These are phyloP conservation scores for Epichloe bromicola DNA, from an alignment of 2,329 filamentous ascomycete genomes.

Conservation along the genomic window DNA sequence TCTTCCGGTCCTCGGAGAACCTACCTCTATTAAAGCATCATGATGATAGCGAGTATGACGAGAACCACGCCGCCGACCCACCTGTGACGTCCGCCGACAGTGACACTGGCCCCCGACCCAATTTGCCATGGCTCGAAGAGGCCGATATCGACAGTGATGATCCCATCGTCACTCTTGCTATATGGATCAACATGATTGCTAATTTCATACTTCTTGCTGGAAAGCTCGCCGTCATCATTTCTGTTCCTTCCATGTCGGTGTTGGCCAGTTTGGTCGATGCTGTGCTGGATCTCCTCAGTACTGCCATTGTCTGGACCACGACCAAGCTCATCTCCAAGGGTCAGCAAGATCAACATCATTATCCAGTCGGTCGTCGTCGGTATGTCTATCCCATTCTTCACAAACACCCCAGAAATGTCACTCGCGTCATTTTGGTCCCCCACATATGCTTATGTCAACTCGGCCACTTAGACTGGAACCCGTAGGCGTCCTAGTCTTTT, in stretches of 20 bases:
- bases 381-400: slow-evolving; percentile 13
- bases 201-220: slow-evolving; percentile 63
- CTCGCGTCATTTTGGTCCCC: not conserved
- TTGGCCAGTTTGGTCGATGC: slow-evolving; percentile 70
- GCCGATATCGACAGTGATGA: slow-evolving; percentile 59
- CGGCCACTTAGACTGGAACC: slow-evolving; percentile 50
- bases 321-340: slow-evolving; percentile 54
- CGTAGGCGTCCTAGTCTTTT: slow-evolving; percentile 69
- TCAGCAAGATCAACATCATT: slow-evolving; percentile 59
- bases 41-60: slow-evolving; percentile 20
- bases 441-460: not conserved
- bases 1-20: slow-evolving; percentile 65
- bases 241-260: slow-evolving; percentile 71
- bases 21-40: slow-evolving; percentile 46
- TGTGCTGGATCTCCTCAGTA: slow-evolving; percentile 67
- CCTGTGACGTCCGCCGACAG: slow-evolving; percentile 6
- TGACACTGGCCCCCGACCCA: slow-evolving; percentile 29
- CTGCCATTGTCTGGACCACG: slow-evolving; percentile 68
- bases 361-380: slow-evolving; percentile 62
- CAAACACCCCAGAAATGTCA: too few relatives aligned
- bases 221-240: slow-evolving; percentile 64
- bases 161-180: slow-evolving; percentile 70
- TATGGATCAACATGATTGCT: slow-evolving; percentile 72
- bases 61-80: slow-evolving; percentile 24
- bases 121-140: slow-evolving; percentile 61